Base-by-base conservation (phyloP, 345 rosid genomes). In the Hevea brasiliensis region DNA sequence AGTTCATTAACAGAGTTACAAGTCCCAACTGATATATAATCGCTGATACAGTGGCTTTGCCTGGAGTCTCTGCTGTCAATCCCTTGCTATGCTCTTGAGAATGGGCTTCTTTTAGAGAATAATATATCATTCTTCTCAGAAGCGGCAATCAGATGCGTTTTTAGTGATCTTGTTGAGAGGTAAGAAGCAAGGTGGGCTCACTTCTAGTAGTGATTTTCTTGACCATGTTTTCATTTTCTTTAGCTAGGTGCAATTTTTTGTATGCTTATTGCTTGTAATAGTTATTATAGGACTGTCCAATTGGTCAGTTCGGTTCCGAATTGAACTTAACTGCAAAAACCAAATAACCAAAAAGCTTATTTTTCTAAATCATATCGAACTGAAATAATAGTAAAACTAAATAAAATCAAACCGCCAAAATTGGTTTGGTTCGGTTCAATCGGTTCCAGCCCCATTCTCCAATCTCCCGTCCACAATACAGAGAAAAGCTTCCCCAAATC, bases 101-200 rank as follows among this genome's bases (percentile, higher is more conserved):
- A 79, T 76, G 89, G 89, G 75, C 77, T 85, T 57, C 79, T 70
- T 68, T 62, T 71, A 53, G 89, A 78, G 74, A 85, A 75, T 75
- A 68, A 72, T 53, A 67, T 73, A 68, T 75, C 80, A 71, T 84
- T 89, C 80, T 85, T 90, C 76, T 90, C 96, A 42, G 94, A 87
- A 80, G 88, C 80, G 67, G 85, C 80, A 60, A 79, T 94, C 65
- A 80, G 83, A 82, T 67, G 59, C 80, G 81, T 87, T 57, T 81
- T 92, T 79, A 71, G 70, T 76, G 96, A 94, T 79, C 79, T 89
- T 81, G 83, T 90, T 74, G 97, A 92, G 75, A 94, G 97, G 98
- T 94, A 84, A 44, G 83, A 65, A 61, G 61, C 15, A 54, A 45
- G 20, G 24, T 24, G 57, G 53, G 27, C 70, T 72, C 27, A 24